phyloP scores from a whole-genome alignment of 495 filamentous ascomycete species.

The Penicillium fimorum region DNA sequence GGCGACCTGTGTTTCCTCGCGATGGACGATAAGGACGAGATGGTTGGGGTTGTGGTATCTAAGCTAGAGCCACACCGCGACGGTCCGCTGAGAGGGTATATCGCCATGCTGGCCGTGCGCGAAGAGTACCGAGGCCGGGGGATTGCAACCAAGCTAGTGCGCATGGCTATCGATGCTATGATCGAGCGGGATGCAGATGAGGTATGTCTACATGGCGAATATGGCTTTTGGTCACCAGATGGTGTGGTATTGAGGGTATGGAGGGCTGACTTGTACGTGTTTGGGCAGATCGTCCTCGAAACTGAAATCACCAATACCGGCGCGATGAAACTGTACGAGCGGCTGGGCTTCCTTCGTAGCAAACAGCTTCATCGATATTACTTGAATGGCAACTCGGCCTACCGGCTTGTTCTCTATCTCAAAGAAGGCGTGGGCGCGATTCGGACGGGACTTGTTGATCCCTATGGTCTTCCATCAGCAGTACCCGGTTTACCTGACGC shows the following conservation, averaged over 20 bases:
- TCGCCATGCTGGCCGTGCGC: slow-evolving; percentile 93
- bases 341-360: slow-evolving; percentile 86
- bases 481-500: slow-evolving; percentile 1
- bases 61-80: slow-evolving; percentile 88
- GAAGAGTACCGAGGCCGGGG: slow-evolving; percentile 75
- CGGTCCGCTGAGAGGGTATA: slow-evolving; percentile 86
- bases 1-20: slow-evolving; percentile 93
- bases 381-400: slow-evolving; percentile 93
- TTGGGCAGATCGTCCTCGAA: slow-evolving; percentile 78
- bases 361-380: slow-evolving; percentile 97
- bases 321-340: slow-evolving; percentile 90
- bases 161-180: slow-evolving; percentile 93
- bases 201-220: slow-evolving; percentile 37
- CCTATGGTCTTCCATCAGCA: slow-evolving; percentile 29
- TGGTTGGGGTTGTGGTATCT: slow-evolving; percentile 90
- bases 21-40: slow-evolving; percentile 55
- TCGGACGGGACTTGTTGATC: slow-evolving; percentile 40
- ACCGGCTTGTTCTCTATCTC: slow-evolving; percentile 79
- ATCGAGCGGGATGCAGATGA: slow-evolving; percentile 80
- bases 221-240: neutral
- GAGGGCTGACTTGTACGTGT: slow-evolving; percentile 15
- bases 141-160: slow-evolving; percentile 88
- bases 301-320: slow-evolving; percentile 94
- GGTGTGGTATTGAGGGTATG: neutral
- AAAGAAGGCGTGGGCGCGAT: slow-evolving; percentile 57